These are phyloP conservation scores for Populus tremula DNA, from an alignment of 345 rosid genomes.

Conservation along the genomic window DNA sequence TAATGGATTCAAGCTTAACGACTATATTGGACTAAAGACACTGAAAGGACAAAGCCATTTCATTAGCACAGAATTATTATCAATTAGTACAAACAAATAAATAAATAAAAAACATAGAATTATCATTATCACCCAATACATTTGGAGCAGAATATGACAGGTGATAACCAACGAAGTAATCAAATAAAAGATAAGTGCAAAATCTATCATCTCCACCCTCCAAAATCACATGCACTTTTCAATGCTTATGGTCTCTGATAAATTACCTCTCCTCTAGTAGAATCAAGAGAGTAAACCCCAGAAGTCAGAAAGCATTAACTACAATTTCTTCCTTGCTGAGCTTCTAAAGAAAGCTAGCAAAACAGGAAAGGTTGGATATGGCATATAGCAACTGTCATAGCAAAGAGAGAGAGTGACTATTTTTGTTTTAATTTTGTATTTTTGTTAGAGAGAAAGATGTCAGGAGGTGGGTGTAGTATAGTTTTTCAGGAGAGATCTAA, in stretches of 20 bases:
- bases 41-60: not conserved
- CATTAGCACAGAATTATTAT: not conserved
- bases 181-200: not conserved
- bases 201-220: not conserved
- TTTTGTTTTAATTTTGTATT: not conserved
- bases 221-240: not conserved
- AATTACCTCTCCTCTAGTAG: not conserved
- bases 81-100: not conserved
- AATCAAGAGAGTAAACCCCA: not conserved
- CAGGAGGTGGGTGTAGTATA: conserved; percentile 79
- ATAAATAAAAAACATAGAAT: not conserved
- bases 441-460: conserved; percentile 43
- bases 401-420: conserved; percentile 8
- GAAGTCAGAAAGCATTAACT: not conserved
- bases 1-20: too few relatives aligned
- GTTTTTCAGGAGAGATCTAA: conserved; percentile 98
- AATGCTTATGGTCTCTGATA: not conserved
- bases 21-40: not conserved
- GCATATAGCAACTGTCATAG: conserved; percentile 1
- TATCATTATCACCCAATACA: not conserved
- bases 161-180: not conserved
- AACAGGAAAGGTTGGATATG: not conserved
- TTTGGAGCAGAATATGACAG: not conserved
- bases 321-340: conserved; percentile 3
- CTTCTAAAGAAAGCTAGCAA: not conserved